These are phyloP conservation scores for Talaromyces sp. DNA, from an alignment of 2,329 filamentous ascomycete genomes.

Conservation along the genomic window DNA sequence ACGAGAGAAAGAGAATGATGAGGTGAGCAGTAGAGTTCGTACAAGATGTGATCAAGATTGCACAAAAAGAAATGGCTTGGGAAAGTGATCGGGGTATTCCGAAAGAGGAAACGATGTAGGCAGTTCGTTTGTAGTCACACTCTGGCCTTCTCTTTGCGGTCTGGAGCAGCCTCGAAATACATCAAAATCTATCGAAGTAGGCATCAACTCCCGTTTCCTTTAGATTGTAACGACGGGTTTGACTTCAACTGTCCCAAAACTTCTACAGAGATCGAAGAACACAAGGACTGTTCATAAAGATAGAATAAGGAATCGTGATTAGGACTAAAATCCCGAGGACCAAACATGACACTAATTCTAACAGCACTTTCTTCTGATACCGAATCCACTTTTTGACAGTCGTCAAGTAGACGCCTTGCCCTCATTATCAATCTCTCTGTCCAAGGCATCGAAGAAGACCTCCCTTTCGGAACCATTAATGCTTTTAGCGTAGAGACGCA, in stretches of 20 bases:
- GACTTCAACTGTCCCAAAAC: not conserved
- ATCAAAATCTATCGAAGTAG: too few species aligned
- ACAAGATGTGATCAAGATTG: not conserved
- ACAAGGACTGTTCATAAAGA: not conserved
- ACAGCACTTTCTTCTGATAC: too few species aligned
- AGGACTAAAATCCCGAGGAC: not conserved
- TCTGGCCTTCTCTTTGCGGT: not conserved
- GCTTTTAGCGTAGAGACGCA: not conserved
- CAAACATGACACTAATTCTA: not conserved
- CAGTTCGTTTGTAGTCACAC: not conserved
- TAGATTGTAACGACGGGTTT: too few species aligned
- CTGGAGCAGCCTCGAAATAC: not conserved
- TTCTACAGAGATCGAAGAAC: not conserved
- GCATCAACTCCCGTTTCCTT: too few species aligned
- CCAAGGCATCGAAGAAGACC: not conserved
- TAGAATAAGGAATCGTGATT: not conserved
- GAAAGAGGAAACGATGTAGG: not conserved
- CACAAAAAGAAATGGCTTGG: not conserved
- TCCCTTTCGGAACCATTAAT: not conserved
- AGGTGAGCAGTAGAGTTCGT: not conserved
- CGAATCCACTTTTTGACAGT: too few species aligned
- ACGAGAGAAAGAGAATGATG: too few species aligned
- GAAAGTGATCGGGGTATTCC: not conserved
- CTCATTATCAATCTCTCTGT: not conserved
- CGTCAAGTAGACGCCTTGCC: too few species aligned